A percentile compares a stretch with the other conserved stretches of the same genome.
These are phyloP conservation scores for Pseudogymnoascus sp. DNA, from an alignment of 2,329 filamentous ascomycete species.

Conservation along the genomic window DNA sequence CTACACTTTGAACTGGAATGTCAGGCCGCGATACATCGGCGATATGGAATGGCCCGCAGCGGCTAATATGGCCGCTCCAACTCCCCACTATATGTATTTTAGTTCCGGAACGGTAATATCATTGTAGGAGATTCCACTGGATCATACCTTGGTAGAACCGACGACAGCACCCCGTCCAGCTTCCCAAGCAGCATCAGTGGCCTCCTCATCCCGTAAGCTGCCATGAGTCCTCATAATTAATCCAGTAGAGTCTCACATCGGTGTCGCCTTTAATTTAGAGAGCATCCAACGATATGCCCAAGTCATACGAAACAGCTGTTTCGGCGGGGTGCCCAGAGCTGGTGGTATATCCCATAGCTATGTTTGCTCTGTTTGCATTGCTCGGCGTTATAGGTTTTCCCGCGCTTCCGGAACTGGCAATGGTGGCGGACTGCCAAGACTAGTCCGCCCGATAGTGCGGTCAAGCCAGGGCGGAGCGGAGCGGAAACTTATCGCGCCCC, in stretches of 20 bases:
- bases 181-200: slow-evolving; percentile 63
- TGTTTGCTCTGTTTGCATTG: slow-evolving; percentile 9
- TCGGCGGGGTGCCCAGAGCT: background rate
- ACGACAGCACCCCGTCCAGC: slow-evolving; percentile 58
- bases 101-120: slow-evolving; percentile 11
- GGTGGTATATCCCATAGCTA: background rate
- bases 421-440: slow-evolving; percentile 2
- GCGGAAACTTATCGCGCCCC: slow-evolving; percentile 11
- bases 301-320: slow-evolving; percentile 3
- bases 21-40: slow-evolving; percentile 64
- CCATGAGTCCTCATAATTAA: slow-evolving; percentile 44
- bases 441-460: background rate
- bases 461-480: background rate
- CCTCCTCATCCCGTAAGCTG: slow-evolving; percentile 56
- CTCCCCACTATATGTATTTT: slow-evolving; percentile 50
- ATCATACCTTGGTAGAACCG: slow-evolving; percentile 55
- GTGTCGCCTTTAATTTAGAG: background rate
- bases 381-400: slow-evolving; percentile 1
- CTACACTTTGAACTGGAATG: slow-evolving; percentile 71
- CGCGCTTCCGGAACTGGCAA: background rate
- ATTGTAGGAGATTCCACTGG: background rate
- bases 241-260: background rate
- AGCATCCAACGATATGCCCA: background rate
- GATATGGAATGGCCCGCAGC: slow-evolving; percentile 56
- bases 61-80: slow-evolving; percentile 54